Conservation (phyloP, 176 grass and related monocot species). For the Urochloa ruziziensis region DNA sequence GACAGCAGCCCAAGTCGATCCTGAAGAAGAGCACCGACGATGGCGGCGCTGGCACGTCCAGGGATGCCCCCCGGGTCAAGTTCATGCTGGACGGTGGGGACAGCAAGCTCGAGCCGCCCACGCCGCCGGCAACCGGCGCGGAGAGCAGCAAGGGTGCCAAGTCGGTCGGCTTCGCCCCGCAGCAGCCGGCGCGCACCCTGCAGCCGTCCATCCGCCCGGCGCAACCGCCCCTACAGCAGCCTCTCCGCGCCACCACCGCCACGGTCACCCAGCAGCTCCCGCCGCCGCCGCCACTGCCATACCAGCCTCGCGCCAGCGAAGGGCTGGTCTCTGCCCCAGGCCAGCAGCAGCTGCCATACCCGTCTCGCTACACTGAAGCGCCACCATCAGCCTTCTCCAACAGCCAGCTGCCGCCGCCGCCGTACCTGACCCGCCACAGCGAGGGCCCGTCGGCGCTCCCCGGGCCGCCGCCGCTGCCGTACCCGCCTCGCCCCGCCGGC, state of each 20-base stretch:
- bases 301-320: conserved; percentile 17
- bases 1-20: conserved; percentile 62
- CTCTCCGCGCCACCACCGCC: not conserved
- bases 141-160: conserved; percentile 20
- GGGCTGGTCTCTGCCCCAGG: not conserved
- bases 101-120: conserved; percentile 26
- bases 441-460: conserved; percentile 6
- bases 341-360: not conserved
- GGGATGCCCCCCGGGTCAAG: conserved; percentile 61
- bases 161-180: conserved; percentile 26
- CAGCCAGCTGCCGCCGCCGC: not conserved
- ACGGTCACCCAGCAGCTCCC: conserved; percentile 22
- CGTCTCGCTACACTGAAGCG: conserved; percentile 4
- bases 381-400: not conserved
- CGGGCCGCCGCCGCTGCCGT: conserved; percentile 21
- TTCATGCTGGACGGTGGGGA: conserved; percentile 57
- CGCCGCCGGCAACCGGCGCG: not conserved
- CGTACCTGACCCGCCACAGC: conserved; percentile 18
- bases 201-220: conserved; percentile 8
- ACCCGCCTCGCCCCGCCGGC: conserved; percentile 2
- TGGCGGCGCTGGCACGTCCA: not conserved
- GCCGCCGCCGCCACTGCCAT: not conserved
- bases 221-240: not conserved
- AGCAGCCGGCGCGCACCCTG: not conserved
- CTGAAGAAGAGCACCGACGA: conserved; percentile 71